These are phyloP conservation scores for Xylaria arbuscula DNA, from an alignment of 2,329 filamentous ascomycete genomes.

Conservation along the genomic window DNA sequence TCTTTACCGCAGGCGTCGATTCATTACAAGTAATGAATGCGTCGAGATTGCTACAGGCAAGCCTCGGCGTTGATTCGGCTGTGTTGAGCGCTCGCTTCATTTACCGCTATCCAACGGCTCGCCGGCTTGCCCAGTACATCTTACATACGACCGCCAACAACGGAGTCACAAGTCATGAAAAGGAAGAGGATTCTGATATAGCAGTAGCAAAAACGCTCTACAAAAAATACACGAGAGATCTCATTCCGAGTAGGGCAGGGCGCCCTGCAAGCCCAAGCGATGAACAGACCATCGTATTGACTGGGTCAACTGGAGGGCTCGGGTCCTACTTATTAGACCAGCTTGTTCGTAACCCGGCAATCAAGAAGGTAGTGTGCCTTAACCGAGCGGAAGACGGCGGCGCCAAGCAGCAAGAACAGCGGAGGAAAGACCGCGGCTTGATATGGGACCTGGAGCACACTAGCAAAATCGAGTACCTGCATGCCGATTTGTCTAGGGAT, in stretches of 20 bases:
- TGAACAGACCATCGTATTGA: slow-evolving; percentile 51
- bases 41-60: slow-evolving; percentile 24
- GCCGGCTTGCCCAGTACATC: slow-evolving; percentile 43
- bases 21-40: slow-evolving; percentile 54
- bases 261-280: slow-evolving; percentile 43
- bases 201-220: slow-evolving; percentile 36
- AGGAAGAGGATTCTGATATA: slow-evolving; percentile 29
- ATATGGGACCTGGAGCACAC: slow-evolving; percentile 12
- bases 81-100: slow-evolving; percentile 23
- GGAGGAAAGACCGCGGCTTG: slow-evolving; percentile 28
- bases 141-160: slow-evolving; percentile 9
- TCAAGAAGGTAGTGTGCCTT: slow-evolving; percentile 37
- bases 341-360: slow-evolving; percentile 46
- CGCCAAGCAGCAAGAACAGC: slow-evolving; percentile 27
- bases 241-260: slow-evolving; percentile 39
- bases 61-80: slow-evolving; percentile 2
- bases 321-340: slow-evolving; percentile 55
- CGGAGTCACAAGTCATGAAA: slow-evolving; percentile 9
- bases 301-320: slow-evolving; percentile 55
- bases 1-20: slow-evolving; percentile 55
- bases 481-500: slow-evolving; percentile 31
- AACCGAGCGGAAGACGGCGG: slow-evolving; percentile 36
- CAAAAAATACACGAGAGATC: slow-evolving; percentile 48
- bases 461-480: slow-evolving; percentile 34
- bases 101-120: slow-evolving; percentile 41